phyloP scores from a whole-genome alignment of 2,329 filamentous ascomycete species.

The Beauveria sp. region DNA sequence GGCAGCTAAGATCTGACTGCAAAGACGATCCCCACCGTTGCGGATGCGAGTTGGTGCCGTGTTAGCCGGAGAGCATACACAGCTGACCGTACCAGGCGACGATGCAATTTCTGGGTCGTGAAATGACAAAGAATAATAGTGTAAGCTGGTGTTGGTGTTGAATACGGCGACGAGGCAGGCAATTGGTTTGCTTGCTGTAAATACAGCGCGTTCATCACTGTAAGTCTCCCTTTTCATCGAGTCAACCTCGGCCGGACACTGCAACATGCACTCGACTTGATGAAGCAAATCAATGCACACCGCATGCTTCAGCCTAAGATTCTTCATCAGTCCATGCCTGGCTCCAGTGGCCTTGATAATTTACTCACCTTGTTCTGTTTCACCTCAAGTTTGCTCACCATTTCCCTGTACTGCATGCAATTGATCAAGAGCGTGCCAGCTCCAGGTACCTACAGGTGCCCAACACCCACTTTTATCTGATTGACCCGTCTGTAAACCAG shows the following conservation, averaged over 20 bases:
- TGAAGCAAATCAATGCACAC: no score
- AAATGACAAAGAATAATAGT: background rate
- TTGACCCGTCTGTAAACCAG: no score
- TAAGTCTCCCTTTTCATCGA: no score
- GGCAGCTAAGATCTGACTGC: slow-evolving; percentile 10
- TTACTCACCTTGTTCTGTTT: no score
- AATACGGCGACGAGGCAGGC: background rate
- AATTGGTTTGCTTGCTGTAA: background rate
- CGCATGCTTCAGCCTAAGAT: no score
- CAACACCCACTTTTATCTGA: no score
- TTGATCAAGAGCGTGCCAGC: no score
- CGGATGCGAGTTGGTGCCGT: slow-evolving; percentile 5
- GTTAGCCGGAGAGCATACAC: background rate
- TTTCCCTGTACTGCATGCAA: no score
- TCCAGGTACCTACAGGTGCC: background rate
- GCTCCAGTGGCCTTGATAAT: no score
- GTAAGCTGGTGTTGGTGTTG: background rate
- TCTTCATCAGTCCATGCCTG: no score
- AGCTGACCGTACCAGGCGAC: background rate
- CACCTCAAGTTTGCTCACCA: background rate
- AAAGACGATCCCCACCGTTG: slow-evolving; percentile 7
- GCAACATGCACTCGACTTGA: no score
- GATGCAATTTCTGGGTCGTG: background rate
- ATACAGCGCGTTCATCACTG: background rate
- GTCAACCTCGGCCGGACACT: no score